phyloP scores from a whole-genome alignment of 1,284 basidiomycete genomes.

The Fistulina hepatica region DNA sequence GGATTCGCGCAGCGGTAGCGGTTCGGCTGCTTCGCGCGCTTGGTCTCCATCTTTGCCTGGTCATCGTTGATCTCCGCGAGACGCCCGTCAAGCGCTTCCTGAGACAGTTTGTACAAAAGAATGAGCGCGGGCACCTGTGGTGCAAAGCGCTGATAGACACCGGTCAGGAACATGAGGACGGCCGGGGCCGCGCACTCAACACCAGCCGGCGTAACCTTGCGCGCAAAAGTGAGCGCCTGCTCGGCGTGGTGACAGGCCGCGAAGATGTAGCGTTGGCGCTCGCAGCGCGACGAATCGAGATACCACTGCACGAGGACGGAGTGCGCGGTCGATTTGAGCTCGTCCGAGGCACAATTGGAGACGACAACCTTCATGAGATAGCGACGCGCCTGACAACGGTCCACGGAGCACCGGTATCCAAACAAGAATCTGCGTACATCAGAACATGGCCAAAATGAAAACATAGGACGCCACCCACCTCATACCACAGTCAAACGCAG shows the following conservation, averaged over 20 bases:
- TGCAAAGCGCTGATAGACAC: not conserved
- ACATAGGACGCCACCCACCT: conserved; percentile 12
- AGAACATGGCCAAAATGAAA: too few species aligned
- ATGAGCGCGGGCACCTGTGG: not conserved
- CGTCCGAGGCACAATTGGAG: conserved; percentile 3
- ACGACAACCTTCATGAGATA: conserved; percentile 14
- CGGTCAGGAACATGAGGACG: conserved; percentile 3
- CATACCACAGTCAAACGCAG: conserved; percentile 18
- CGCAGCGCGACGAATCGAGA: too few species aligned
- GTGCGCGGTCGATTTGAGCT: conserved; percentile 13
- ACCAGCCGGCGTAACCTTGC: not conserved
- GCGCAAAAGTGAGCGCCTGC: conserved; percentile 2
- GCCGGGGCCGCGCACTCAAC: conserved; percentile 1
- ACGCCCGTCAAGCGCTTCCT: not conserved
- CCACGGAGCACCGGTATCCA: not conserved
- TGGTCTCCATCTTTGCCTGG: conserved; percentile 6
- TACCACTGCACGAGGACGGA: conserved; percentile 13
- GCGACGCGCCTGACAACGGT: conserved; percentile 7
- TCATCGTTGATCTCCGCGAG: not conserved
- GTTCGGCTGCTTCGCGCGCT: conserved; percentile 20
- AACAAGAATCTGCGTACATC: too few species aligned
- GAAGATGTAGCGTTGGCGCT: conserved; percentile 5
- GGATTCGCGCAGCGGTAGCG: conserved; percentile 23
- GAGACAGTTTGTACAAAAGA: not conserved
- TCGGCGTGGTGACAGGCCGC: conserved; percentile 7